These are phyloP conservation scores for Ballota nigra DNA, from an alignment of 257 asterid species.

Conservation along the genomic window DNA sequence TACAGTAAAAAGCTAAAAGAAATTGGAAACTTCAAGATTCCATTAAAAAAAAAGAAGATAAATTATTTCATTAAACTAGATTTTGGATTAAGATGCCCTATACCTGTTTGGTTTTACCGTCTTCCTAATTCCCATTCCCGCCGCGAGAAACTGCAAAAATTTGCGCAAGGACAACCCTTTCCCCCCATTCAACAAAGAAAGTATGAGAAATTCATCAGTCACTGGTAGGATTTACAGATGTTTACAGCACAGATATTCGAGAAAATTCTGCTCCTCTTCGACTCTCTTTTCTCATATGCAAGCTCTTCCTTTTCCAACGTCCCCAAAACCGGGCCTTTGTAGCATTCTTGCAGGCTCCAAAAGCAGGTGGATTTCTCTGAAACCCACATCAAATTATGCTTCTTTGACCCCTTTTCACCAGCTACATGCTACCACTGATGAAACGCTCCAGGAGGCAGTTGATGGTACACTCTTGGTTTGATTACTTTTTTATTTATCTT, in stretches of 20 bases:
- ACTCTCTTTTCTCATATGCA: conserved; percentile 20
- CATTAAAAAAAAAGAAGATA: too few relatives aligned
- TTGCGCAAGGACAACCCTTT: background rate
- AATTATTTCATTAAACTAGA: too few relatives aligned
- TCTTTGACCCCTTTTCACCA: conserved; percentile 28
- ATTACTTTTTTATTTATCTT: too few relatives aligned
- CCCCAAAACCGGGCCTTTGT: conserved; percentile 14
- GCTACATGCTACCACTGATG: conserved; percentile 23
- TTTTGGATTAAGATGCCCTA: background rate
- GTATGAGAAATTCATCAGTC: conserved; percentile 30
- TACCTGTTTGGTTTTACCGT: background rate
- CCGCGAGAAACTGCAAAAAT: conserved; percentile 1
- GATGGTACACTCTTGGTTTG: conserved; percentile 21
- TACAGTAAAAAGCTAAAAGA: too few relatives aligned
- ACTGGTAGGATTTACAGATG: conserved; percentile 14
- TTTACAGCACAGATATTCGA: conserved; percentile 14
- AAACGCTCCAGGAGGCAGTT: conserved; percentile 8
- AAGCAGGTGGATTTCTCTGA: conserved; percentile 3
- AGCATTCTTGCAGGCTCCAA: conserved; percentile 8
- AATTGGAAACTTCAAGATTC: too few relatives aligned
- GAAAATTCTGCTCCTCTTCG: conserved; percentile 12
- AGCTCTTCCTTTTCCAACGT: conserved; percentile 19
- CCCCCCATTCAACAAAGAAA: background rate
- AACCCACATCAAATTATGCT: conserved; percentile 30
- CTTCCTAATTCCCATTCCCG: background rate